Conservation (phyloP, 805 yeast genomes). For the Hermanozyma aechmeae region DNA sequence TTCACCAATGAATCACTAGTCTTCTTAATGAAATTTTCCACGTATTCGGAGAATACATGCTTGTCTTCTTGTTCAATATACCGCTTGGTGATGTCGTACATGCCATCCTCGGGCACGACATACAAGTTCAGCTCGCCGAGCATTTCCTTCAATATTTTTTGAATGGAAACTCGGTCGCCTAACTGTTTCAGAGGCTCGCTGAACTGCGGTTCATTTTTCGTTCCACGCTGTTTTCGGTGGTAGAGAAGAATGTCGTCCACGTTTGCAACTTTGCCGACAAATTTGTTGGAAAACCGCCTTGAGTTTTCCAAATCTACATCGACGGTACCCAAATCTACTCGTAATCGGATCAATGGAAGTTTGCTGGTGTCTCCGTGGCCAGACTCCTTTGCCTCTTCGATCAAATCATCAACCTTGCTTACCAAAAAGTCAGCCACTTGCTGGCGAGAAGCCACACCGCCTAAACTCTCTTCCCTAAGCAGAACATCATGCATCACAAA, state of each 20-base stretch:
- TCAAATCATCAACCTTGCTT: conserved; percentile 57
- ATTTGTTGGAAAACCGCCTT: conserved; percentile 77
- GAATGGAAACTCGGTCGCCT: conserved; percentile 23
- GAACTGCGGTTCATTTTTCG: conserved; percentile 7
- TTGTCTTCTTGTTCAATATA: conserved; percentile 82
- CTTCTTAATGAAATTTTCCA: conserved; percentile 44
- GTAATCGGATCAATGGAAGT: conserved; percentile 69
- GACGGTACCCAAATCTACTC: conserved; percentile 71
- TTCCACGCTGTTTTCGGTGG: conserved; percentile 36
- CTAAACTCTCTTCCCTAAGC: conserved; percentile 44
- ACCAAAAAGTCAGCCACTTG: conserved; percentile 54
- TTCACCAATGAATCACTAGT: conserved; percentile 42
- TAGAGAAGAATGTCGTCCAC: conserved; percentile 77
- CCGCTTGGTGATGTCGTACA: conserved; percentile 61
- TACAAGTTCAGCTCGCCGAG: conserved; percentile 55
- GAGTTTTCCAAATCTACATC: conserved; percentile 94
- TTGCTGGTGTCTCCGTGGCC: conserved; percentile 30
- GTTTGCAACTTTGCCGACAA: conserved; percentile 88
- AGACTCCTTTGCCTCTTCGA: conserved; percentile 46
- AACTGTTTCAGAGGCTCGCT: too few relatives aligned
- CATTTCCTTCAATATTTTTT: conserved; percentile 52
- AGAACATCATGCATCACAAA: conserved; percentile 64
- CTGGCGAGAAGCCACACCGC: conserved; percentile 51
- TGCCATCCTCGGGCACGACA: conserved; percentile 65
- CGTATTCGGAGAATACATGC: conserved; percentile 53